A percentile compares a stretch with the other conserved stretches of the same genome.
Conservation (phyloP, 2,329 filamentous ascomycete species). For the Cordyceps militaris region DNA sequence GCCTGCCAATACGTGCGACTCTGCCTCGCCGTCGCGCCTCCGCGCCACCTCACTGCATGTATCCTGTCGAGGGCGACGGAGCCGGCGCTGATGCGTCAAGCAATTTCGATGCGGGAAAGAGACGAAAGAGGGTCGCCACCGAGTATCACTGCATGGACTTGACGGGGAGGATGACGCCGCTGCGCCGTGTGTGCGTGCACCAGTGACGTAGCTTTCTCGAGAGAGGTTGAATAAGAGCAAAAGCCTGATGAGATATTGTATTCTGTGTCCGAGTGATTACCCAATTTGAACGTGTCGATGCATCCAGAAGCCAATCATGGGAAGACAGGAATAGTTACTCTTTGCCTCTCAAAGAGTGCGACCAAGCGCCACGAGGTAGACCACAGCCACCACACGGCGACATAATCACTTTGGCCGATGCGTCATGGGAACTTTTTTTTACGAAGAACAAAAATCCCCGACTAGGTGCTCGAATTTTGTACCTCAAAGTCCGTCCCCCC, state of each 20-base stretch:
- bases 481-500: background rate
- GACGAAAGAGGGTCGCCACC: background rate
- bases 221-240: constrained; percentile 4
- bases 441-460: no score
- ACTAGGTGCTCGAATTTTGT: background rate
- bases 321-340: background rate
- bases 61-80: background rate
- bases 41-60: background rate
- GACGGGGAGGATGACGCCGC: background rate
- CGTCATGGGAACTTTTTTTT: background rate
- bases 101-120: background rate
- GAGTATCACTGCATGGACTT: constrained; percentile 2
- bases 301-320: background rate
- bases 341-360: background rate
- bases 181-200: constrained; percentile 1
- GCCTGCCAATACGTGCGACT: background rate
- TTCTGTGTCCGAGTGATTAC: background rate
- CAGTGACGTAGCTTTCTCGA: background rate
- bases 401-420: background rate
- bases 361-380: background rate
- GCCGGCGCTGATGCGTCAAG: background rate
- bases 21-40: background rate
- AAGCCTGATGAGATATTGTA: background rate
- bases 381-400: background rate
- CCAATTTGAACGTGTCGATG: background rate